Conservation (phyloP, 2,329 filamentous ascomycete species). For the Fusarium protoensiforme region DNA sequence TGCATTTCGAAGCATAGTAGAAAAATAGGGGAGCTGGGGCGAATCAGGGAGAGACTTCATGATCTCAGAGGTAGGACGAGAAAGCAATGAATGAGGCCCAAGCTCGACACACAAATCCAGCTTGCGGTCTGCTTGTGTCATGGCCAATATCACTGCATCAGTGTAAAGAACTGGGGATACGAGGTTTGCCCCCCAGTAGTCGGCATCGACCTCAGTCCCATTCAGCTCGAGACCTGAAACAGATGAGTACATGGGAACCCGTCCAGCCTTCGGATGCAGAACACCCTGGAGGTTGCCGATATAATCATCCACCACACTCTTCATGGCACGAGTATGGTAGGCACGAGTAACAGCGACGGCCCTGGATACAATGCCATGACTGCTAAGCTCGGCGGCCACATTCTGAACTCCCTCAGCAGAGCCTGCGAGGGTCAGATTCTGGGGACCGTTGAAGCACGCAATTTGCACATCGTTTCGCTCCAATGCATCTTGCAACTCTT, state of each 20-base stretch:
- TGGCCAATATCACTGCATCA: conserved; percentile 34
- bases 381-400: conserved; percentile 23
- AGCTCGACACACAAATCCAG: conserved; percentile 33
- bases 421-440: conserved; percentile 37
- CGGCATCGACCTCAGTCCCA: conserved; percentile 33
- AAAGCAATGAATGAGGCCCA: conserved; percentile 35
- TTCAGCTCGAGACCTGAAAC: conserved; percentile 27
- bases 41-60: conserved; percentile 20
- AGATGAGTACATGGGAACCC: conserved; percentile 36
- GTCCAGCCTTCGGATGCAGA: conserved; percentile 25
- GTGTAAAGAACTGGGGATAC: conserved; percentile 39
- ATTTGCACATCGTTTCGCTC: conserved; percentile 35
- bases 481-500: conserved; percentile 28
- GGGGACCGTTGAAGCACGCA: conserved; percentile 37
- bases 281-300: conserved; percentile 21
- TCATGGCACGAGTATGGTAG: conserved; percentile 36
- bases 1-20: conserved; percentile 36
- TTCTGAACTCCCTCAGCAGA: conserved; percentile 31
- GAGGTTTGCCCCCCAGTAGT: conserved; percentile 37
- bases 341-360: conserved; percentile 34
- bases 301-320: conserved; percentile 32
- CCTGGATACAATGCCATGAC: conserved; percentile 29
- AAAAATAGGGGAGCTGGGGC: conserved; percentile 31
- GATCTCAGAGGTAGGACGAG: conserved; percentile 37
- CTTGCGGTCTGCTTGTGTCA: conserved; percentile 25